Base-by-base conservation (phyloP, 108 stramenopile species). In the Skeletonema potamos region DNA sequence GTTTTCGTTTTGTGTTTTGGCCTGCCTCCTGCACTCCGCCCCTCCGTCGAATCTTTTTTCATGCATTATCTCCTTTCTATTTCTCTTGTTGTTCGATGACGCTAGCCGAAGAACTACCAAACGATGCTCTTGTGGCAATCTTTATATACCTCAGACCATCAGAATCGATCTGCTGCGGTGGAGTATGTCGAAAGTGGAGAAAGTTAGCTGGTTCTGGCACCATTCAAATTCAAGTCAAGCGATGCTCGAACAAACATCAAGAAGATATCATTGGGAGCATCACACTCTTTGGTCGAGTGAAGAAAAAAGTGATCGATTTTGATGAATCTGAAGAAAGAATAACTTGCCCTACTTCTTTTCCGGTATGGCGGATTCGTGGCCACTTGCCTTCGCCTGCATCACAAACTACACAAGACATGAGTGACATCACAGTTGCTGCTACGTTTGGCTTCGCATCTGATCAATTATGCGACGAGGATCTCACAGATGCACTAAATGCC, bases 211-310 rank as follows among this genome's bases (percentile, higher is more conserved):
- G 59, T 46, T 9, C 36, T 54, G 59, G 59, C 17, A 54, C 48
- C 6, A 20, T 46, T 44, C 59, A 60, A 18, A 18, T 60, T 60
- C 48, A 54, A 15, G 48, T 60, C 34, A 60, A 44, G 51, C 59
- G 48, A 51, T 51, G 48, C 48, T 24, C 48, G 8, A 51, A 51
- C 18, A 51, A 22, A 2, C 48, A 24, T 51, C 48, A 51, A 22
- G 6, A 51, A 51, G 48, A 51, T 22, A 51, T 24, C 22, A 51
- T 51, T 24, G 48, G 48, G 4, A 51, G 20, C 22, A n/a, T 51
- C 22, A 51, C 51, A 54, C 59, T 60, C 59, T 46, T 54, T 60
- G 59, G 59, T 54, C 59, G 59, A 60, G 43, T 54, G 18, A 60
- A 46, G 54, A 54, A 54, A 17, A 54, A 46, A 9, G 51, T 2